Base-by-base conservation (phyloP, 371 early-diverging fungal species). In the Sporodiniella umbellata region DNA sequence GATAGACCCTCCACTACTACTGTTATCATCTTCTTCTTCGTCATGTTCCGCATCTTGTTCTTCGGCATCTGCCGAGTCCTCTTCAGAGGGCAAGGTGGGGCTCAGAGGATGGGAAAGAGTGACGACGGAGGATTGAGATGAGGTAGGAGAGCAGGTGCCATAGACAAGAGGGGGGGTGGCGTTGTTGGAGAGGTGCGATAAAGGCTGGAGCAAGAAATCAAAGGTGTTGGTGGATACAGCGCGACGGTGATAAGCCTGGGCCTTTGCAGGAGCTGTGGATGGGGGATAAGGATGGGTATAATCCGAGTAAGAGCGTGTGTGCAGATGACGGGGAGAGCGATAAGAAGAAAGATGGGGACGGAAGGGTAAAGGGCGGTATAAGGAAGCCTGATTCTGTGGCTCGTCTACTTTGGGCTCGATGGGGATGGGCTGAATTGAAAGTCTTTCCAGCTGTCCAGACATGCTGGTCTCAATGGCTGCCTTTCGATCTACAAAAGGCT, bases 241-340 rank as follows among this genome's bases (percentile, higher is more conserved):
- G 19, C 71, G 66, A 22, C 75, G 68, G 50, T 66, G 24, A 31
- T 31, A 10, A 12, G 12, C 31, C 10, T 43, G 58, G 8, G 22
- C 12, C 12, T 46, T 33, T 44, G 39, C 55, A 43, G 60, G 45
- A 24, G 54, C 52, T 8, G 56, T 45, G n/a, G 23, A 54, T 33
- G 45, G 65, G 45, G 55, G 46, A 54, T 70, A 76, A 43, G 76
- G 72, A 44, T 76, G 76, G 26, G 72, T 68, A 52, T 70, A 70
- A 48, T 76, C 72, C 25, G 76, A 76, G 40, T 57, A 70, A 15
- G 76, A 76, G 12, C 76, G 70, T 11, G 72, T 56, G 48, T 75
- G 76, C 44, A 69, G 54, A 42, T 69, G 66, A 28, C 67, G 58
- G n/a, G n/a, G n/a, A n/a, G n/a, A n/a, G 18, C 61, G 65, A 33